Conservation (phyloP, 768 basidiomycete genomes). For the Termitomyces sp. region DNA sequence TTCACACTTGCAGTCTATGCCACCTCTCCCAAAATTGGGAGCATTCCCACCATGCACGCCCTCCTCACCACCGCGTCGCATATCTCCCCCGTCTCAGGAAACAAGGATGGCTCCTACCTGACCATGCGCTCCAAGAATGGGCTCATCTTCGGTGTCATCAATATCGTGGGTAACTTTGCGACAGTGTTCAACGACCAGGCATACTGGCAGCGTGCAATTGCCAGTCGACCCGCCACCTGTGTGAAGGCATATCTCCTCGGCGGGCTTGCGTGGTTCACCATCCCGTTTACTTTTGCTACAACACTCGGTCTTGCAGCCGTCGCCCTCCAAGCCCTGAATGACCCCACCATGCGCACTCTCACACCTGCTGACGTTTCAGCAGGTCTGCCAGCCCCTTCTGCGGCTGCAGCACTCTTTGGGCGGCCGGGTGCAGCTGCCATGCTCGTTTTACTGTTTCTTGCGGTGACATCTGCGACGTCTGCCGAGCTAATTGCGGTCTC, state of each 20-base stretch:
- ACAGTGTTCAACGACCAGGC: slow-evolving; percentile 59
- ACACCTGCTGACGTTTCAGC: slow-evolving; percentile 69
- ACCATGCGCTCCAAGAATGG: slow-evolving; percentile 74
- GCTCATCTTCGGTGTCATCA: slow-evolving; percentile 84
- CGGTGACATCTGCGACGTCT: slow-evolving; percentile 79
- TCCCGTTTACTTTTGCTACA: slow-evolving; percentile 83
- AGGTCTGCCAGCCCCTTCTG: slow-evolving; percentile 80
- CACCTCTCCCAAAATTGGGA: slow-evolving; percentile 75
- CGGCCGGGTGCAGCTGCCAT: slow-evolving; percentile 75
- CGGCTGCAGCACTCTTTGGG: slow-evolving; percentile 78
- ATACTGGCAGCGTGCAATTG: slow-evolving; percentile 93
- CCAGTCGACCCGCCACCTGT: slow-evolving; percentile 74
- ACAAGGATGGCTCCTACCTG: slow-evolving; percentile 80
- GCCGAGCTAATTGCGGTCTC: slow-evolving; percentile 94
- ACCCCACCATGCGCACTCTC: slow-evolving; percentile 46
- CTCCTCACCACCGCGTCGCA: slow-evolving; percentile 56
- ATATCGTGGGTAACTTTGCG: slow-evolving; percentile 79
- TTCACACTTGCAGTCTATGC: slow-evolving; percentile 79
- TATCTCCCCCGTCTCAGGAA: slow-evolving; percentile 62
- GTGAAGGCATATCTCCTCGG: slow-evolving; percentile 91
- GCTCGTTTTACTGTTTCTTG: slow-evolving; percentile 79
- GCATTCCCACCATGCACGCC: slow-evolving; percentile 69
- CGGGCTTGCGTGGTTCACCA: slow-evolving; percentile 86
- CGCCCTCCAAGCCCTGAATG: slow-evolving; percentile 49
- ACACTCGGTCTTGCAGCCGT: slow-evolving; percentile 86